These are phyloP conservation scores for Akanthomyces dipterigenus DNA, from an alignment of 2,329 filamentous ascomycete species.

Conservation along the genomic window DNA sequence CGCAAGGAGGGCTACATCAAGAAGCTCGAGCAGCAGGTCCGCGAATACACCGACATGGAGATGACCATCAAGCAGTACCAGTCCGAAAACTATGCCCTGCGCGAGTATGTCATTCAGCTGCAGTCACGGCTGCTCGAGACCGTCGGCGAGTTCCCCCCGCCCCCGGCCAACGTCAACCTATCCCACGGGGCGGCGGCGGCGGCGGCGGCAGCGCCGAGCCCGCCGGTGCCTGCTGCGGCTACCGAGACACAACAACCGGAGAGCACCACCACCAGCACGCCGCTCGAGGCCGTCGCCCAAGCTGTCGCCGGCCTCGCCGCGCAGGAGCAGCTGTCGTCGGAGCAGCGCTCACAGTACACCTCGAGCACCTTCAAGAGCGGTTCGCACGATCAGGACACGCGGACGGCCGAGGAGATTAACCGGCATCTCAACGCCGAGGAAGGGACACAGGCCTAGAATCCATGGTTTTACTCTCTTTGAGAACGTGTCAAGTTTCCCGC, in stretches of 20 bases:
- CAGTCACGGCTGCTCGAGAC: conserved; percentile 81
- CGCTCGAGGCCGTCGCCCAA: conserved; percentile 45
- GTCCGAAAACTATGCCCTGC: conserved; percentile 80
- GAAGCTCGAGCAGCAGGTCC: conserved; percentile 89
- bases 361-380: conserved; percentile 30
- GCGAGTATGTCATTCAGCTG: conserved; percentile 87
- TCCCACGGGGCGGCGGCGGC: conserved; percentile 18
- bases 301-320: conserved; percentile 39
- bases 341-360: conserved; percentile 28
- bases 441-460: conserved; percentile 14
- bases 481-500: neutral
- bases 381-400: conserved; percentile 33
- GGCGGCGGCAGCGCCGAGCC: conserved; percentile 20
- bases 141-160: conserved; percentile 75
- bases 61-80: conserved; percentile 74
- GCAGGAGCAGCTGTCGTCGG: conserved; percentile 31
- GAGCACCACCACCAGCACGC: conserved; percentile 27
- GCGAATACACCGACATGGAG: conserved; percentile 70
- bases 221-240: neutral
- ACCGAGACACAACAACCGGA: conserved; percentile 2
- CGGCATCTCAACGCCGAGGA: conserved; percentile 42
- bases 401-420: conserved; percentile 47
- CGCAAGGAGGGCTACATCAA: conserved; percentile 98
- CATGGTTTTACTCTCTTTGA: neutral
- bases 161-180: conserved; percentile 65